Percentiles rank a stretch among this genome's conserved stretches.
phyloP scores from a whole-genome alignment of 2,329 filamentous ascomycete species.

The Zymoseptoria pseudotritici region DNA sequence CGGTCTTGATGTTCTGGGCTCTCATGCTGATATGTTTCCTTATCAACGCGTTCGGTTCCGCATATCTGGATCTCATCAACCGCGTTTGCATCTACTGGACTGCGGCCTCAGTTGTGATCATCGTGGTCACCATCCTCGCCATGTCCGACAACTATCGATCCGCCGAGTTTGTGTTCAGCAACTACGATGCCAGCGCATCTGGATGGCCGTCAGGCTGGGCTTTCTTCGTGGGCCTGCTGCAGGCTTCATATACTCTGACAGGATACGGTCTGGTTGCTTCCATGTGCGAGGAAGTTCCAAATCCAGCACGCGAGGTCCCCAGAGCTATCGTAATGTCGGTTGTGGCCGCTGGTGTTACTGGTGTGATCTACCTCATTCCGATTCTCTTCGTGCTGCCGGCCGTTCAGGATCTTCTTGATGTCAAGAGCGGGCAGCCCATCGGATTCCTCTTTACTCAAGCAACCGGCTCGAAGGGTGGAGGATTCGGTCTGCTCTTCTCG shows the following conservation, averaged over 20 bases:
- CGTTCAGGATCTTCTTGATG: slow-evolving; percentile 54
- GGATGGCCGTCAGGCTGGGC: slow-evolving; percentile 65
- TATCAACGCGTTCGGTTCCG: slow-evolving; percentile 58
- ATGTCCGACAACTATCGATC: slow-evolving; percentile 53
- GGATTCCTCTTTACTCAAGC: slow-evolving; percentile 68
- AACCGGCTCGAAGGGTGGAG: slow-evolving; percentile 64
- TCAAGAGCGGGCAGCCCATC: slow-evolving; percentile 68
- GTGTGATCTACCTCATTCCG: slow-evolving; percentile 61
- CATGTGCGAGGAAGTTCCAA: slow-evolving; percentile 67
- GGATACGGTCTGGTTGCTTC: slow-evolving; percentile 65
- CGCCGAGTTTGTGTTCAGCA: slow-evolving; percentile 58
- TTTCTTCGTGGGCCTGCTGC: slow-evolving; percentile 63
- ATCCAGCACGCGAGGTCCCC: slow-evolving; percentile 60
- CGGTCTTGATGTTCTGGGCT: slow-evolving; percentile 64
- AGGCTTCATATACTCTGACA: slow-evolving; percentile 55
- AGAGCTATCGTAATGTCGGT: slow-evolving; percentile 65
- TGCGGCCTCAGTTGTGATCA: slow-evolving; percentile 57
- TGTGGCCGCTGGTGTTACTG: slow-evolving; percentile 58
- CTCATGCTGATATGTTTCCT: slow-evolving; percentile 58
- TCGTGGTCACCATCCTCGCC: slow-evolving; percentile 55
- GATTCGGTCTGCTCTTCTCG: slow-evolving; percentile 67
- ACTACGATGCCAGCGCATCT: slow-evolving; percentile 58
- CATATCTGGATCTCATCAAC: slow-evolving; percentile 60
- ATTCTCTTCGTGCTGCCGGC: slow-evolving; percentile 70
- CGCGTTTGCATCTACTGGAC: slow-evolving; percentile 71